phyloP scores from a whole-genome alignment of 2,329 filamentous ascomycete species.

The Colletotrichum sp. region DNA sequence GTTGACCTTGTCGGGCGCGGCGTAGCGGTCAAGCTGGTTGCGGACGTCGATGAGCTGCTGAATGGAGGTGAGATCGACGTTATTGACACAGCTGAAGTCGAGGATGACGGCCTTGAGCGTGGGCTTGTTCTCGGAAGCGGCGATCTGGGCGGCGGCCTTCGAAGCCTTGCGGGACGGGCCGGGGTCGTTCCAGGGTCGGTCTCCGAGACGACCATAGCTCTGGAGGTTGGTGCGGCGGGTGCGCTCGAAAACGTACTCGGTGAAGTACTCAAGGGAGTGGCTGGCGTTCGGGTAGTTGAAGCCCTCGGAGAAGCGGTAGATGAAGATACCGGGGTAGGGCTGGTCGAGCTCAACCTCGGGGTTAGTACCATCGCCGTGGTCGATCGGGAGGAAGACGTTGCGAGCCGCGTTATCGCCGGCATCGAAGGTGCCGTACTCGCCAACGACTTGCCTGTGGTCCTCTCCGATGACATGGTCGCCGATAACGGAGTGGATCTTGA shows the following conservation, averaged over 20 bases:
- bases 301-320: conserved; percentile 92
- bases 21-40: conserved; percentile 89
- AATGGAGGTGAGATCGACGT: conserved; percentile 90
- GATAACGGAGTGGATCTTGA: conserved; percentile 83
- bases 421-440: conserved; percentile 65
- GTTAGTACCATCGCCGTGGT: conserved; percentile 90
- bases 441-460: conserved; percentile 51
- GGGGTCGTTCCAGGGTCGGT: conserved; percentile 95
- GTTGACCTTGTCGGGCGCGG: conserved; percentile 80
- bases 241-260: conserved; percentile 68
- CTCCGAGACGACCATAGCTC: conserved; percentile 68
- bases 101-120: conserved; percentile 88
- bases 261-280: conserved; percentile 83
- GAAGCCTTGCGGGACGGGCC: conserved; percentile 65
- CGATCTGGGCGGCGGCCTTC: conserved; percentile 38
- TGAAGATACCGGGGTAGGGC: conserved; percentile 92
- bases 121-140: conserved; percentile 59
- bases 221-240: conserved; percentile 80
- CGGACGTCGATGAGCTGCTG: conserved; percentile 94
- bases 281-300: conserved; percentile 97
- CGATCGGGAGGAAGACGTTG: conserved; percentile 86
- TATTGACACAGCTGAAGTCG: conserved; percentile 93
- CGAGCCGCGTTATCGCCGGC: conserved; percentile 56
- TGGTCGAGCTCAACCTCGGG: conserved; percentile 79
- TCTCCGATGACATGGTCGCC: conserved; percentile 75